Conservation (phyloP, 2,329 filamentous ascomycete species). For the Fonsecaea pedrosoi region DNA sequence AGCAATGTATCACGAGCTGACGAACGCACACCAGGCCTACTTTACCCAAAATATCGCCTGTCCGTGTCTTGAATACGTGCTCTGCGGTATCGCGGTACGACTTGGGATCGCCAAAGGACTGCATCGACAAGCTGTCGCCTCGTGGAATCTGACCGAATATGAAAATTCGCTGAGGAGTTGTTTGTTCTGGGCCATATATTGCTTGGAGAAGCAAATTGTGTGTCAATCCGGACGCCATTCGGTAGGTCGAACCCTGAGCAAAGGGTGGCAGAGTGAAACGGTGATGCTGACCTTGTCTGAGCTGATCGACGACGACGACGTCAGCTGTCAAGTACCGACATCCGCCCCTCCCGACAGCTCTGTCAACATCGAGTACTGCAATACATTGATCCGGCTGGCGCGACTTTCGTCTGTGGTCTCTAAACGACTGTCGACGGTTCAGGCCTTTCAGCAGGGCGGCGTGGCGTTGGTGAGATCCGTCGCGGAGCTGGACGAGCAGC, state of each 20-base stretch:
- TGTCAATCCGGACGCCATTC: slow-evolving; percentile 16
- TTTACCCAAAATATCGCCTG: slow-evolving; percentile 15
- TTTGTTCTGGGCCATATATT: slow-evolving; percentile 22
- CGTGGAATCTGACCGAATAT: slow-evolving; percentile 15
- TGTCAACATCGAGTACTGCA: slow-evolving; percentile 12
- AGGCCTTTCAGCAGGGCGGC: slow-evolving; percentile 1
- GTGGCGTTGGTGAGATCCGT: slow-evolving; percentile 10
- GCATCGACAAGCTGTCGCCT: slow-evolving; percentile 7
- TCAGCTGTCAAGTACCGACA: slow-evolving; percentile 18
- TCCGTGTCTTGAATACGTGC: slow-evolving; percentile 20
- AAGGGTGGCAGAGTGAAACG: too few species aligned
- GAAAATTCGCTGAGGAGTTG: slow-evolving; percentile 11
- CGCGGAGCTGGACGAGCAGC: slow-evolving; percentile 12
- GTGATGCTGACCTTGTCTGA: neutral
- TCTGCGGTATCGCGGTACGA: slow-evolving; percentile 12
- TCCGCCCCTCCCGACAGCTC: neutral
- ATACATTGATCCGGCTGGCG: slow-evolving; percentile 8
- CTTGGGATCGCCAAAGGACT: slow-evolving; percentile 12
- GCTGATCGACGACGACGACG: slow-evolving; percentile 19
- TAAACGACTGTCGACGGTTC: neutral
- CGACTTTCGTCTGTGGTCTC: slow-evolving; percentile 11
- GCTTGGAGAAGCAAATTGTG: slow-evolving; percentile 22
- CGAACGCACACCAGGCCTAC: slow-evolving; percentile 3
- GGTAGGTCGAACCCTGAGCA: neutral
- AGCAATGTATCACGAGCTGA: neutral